Evolutionary conservation across 129 eudicot genomes (phyloP).

Genomic region (Silybum marianum): DNA sequence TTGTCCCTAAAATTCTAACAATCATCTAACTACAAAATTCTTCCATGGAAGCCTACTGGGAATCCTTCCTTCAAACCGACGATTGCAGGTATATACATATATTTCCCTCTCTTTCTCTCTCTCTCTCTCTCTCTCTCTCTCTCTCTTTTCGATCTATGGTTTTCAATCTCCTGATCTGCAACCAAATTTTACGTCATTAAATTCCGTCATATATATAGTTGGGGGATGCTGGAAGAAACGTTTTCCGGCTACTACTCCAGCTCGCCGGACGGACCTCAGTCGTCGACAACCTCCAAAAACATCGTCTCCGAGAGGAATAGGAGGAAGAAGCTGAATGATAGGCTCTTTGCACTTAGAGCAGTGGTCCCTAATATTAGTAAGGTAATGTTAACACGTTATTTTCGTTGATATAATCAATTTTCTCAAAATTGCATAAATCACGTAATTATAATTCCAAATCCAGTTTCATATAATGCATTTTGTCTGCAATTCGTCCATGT

Average conservation of each 20-base stretch:
- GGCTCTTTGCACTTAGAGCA: conserved; percentile 82
- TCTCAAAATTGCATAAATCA: too few relatives aligned
- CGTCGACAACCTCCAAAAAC: conserved; percentile 61
- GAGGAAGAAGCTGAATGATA: conserved; percentile 76
- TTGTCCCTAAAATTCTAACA: background rate
- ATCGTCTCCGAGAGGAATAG: conserved; percentile 82
- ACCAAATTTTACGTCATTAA: background rate
- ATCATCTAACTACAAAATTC: background rate
- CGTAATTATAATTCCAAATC: background rate
- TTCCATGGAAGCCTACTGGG: conserved; percentile 37
- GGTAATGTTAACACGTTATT: conserved; percentile 25
- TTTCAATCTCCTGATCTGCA: background rate
- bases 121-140: too few relatives aligned
- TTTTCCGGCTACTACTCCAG: conserved; percentile 67
- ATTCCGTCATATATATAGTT: conserved; percentile 18
- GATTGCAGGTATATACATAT: conserved; percentile 33
- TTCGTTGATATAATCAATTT: background rate
- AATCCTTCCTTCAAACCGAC: conserved; percentile 22
- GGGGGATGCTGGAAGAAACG: conserved; percentile 53
- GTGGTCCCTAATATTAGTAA: conserved; percentile 88
- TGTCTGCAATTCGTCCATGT: background rate
- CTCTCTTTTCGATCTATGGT: too few relatives aligned
- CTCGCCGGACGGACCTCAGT: conserved; percentile 78
- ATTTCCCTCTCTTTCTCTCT: too few relatives aligned
- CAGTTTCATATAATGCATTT: background rate